A percentile compares a stretch with the other conserved stretches of the same genome.
Evolutionary conservation across 208 protist genomes (phyloP).

Genomic region (Trypanosoma theileri): DNA sequence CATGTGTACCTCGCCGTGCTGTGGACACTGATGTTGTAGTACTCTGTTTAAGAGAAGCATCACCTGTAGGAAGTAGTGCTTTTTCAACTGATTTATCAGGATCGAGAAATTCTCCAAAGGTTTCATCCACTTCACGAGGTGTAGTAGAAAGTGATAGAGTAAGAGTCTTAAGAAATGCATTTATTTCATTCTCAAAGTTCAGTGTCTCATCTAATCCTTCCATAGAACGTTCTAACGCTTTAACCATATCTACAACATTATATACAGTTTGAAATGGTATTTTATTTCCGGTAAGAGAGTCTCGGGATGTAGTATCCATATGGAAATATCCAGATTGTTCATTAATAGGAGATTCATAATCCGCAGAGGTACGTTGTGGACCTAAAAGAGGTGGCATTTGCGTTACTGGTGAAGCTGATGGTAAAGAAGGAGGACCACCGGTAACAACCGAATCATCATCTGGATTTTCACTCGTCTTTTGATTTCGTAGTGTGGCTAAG

Average conservation of each 20-base stretch:
- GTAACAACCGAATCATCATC: conserved; percentile 1
- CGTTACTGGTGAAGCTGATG: not conserved
- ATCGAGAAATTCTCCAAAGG: conserved; percentile 6
- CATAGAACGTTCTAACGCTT: conserved; percentile 48
- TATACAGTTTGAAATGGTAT: conserved; percentile 63
- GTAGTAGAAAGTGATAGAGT: conserved; percentile 83
- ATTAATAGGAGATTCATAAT: too few relatives aligned
- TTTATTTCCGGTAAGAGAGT: conserved; percentile 12
- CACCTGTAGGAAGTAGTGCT: conserved; percentile 66
- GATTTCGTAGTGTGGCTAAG: conserved; percentile 63
- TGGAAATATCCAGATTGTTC: too few relatives aligned
- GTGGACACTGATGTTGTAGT: not conserved
- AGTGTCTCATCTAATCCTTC: conserved; percentile 56
- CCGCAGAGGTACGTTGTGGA: too few relatives aligned
- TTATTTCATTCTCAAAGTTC: conserved; percentile 84
- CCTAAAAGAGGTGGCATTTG: too few relatives aligned
- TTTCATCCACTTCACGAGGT: conserved; percentile 41
- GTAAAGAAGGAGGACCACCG: not conserved
- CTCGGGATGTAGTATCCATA: too few relatives aligned
- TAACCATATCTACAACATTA: conserved; percentile 48
- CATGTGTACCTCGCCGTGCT: not conserved
- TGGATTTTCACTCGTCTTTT: conserved; percentile 31
- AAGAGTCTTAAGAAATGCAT: conserved; percentile 82
- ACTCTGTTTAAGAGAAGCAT: conserved; percentile 5
- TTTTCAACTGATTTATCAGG: conserved; percentile 28